Conservation (phyloP, 345 rosid species). For the Clarkia xantiana region DNA sequence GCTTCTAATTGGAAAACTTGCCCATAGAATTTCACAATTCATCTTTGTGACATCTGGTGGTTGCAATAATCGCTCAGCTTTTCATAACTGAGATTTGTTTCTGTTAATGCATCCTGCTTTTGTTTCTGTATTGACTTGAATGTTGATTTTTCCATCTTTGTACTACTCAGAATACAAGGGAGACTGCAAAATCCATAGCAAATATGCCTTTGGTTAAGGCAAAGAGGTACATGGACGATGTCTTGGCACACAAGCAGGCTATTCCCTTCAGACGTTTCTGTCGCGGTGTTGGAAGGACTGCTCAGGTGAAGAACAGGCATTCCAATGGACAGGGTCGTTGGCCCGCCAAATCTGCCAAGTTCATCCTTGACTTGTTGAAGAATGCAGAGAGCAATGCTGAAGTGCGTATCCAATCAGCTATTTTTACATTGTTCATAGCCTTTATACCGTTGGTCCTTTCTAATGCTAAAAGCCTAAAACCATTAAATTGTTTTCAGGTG, state of each 20-base stretch:
- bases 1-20: too few relatives aligned
- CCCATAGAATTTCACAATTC: too few relatives aligned
- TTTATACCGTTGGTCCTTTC: neutral
- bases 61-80: too few relatives aligned
- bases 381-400: slow-evolving; percentile 47
- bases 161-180: slow-evolving; percentile 49
- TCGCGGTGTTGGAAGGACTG: slow-evolving; percentile 63
- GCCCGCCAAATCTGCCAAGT: slow-evolving; percentile 36
- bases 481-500: slow-evolving; percentile 10
- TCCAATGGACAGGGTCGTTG: slow-evolving; percentile 82
- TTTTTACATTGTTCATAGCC: neutral
- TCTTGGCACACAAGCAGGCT: slow-evolving; percentile 64
- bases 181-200: slow-evolving; percentile 48
- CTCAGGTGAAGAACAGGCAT: slow-evolving; percentile 69
- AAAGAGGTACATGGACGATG: slow-evolving; percentile 68
- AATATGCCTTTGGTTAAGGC: slow-evolving; percentile 54
- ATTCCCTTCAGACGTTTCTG: slow-evolving; percentile 71
- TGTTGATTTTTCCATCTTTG: neutral
- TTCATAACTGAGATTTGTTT: too few relatives aligned
- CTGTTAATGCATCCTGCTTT: too few relatives aligned
- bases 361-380: slow-evolving; percentile 33
- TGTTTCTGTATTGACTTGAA: neutral
- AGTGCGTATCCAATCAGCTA: slow-evolving; percentile 6
- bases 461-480: neutral
- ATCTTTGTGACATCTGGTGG: too few relatives aligned